Evolutionary conservation across 352 stramenopile species (phyloP).

Genomic region (Pythium insidiosum): DNA sequence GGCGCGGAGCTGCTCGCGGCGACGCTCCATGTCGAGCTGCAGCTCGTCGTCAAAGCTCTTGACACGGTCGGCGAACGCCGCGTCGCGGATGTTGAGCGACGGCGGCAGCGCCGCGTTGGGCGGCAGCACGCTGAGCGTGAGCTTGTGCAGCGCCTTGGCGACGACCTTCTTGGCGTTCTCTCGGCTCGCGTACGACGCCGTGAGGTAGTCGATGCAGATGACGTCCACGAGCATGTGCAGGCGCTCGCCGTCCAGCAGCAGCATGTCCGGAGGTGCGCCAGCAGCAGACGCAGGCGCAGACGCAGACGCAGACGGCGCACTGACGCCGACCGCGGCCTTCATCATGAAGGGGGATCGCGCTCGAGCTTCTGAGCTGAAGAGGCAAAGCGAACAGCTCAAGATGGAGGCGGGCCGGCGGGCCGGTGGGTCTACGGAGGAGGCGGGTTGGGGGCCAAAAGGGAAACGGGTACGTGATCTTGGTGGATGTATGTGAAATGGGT

Average conservation of each 20-base stretch:
- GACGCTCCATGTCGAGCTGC: slow-evolving; percentile 32
- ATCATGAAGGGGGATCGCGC: no score
- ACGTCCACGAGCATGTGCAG: slow-evolving; percentile 83
- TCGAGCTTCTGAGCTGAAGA: no score
- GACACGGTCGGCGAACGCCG: slow-evolving; percentile 36
- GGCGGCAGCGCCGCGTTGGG: slow-evolving; percentile 7
- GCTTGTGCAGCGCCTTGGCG: slow-evolving; percentile 71
- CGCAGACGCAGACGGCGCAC: no score
- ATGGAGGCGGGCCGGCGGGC: no score
- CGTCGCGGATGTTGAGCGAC: slow-evolving; percentile 26
- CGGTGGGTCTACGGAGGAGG: no score
- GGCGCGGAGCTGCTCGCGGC: slow-evolving; percentile 12
- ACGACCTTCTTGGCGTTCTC: slow-evolving; percentile 80
- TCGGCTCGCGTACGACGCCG: slow-evolving; percentile 72
- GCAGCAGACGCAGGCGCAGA: no score
- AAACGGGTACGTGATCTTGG: no score
- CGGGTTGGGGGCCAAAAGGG: no score
- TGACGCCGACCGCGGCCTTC: no score
- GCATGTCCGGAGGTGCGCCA: no score
- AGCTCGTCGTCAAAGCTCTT: slow-evolving; percentile 56
- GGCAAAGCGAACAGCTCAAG: no score
- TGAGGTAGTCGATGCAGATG: slow-evolving; percentile 83
- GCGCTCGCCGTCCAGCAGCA: slow-evolving; percentile 65
- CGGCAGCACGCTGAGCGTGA: slow-evolving; percentile 66
- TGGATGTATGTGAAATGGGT: no score